Percentiles rank a stretch among this genome's conserved stretches.
Conservation (phyloP, 169 alveolate species). For the Cyclospora cayetanensis region DNA sequence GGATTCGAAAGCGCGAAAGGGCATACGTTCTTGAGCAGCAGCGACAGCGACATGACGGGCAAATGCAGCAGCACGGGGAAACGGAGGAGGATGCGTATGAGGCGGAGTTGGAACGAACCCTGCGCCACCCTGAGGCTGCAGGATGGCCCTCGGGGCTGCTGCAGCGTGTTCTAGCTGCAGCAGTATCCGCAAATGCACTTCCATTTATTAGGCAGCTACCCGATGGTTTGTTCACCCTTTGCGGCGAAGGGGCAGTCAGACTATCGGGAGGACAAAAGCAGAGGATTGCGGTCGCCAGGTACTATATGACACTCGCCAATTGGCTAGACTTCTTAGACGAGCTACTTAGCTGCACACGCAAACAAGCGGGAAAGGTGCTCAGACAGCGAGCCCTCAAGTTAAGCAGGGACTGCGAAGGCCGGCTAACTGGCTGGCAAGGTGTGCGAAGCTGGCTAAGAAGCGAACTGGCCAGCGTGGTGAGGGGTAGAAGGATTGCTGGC, state of each 20-base stretch:
- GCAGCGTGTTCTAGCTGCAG: slow-evolving; percentile 85
- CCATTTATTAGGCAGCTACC: slow-evolving; percentile 84
- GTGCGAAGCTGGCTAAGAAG: background rate
- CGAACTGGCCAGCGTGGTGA: background rate
- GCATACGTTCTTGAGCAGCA: background rate
- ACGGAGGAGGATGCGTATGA: background rate
- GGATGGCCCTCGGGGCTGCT: slow-evolving; percentile 18
- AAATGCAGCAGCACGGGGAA: background rate
- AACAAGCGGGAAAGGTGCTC: background rate
- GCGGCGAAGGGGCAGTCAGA: slow-evolving; percentile 78
- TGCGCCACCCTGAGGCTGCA: slow-evolving; percentile 28
- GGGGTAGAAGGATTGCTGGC: background rate
- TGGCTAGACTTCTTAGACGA: background rate
- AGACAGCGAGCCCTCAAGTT: background rate
- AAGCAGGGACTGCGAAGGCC: background rate
- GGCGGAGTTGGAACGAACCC: background rate
- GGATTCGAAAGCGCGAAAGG: background rate
- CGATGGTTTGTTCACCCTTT: slow-evolving; percentile 80
- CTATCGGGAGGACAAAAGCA: slow-evolving; percentile 89
- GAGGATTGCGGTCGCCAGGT: slow-evolving; percentile 87
- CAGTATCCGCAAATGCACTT: slow-evolving; percentile 84
- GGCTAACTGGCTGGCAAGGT: background rate
- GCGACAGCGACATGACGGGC: background rate
- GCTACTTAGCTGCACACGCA: background rate
- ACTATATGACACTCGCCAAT: too few relatives aligned